Base-by-base conservation (phyloP, 129 eudicot species). In the Artemisia tridentata region DNA sequence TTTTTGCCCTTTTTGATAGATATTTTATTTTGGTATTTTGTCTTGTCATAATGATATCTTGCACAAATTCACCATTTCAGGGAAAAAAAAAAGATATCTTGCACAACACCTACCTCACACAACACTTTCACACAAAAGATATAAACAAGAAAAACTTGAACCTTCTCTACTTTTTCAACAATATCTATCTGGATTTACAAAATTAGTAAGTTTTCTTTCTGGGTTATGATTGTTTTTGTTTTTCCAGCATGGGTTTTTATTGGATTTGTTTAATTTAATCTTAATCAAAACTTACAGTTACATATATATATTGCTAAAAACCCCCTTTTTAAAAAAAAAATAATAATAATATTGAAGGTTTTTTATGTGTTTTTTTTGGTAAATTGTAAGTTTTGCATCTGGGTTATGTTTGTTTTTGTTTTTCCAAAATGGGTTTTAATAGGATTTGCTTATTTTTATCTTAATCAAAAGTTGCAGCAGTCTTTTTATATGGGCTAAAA, bases 51-150 rank as follows among this genome's bases (percentile, higher is more conserved):
- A 59, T 23, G 71, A 66, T 60, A 60, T 69, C 58, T 51, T 58
- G n/a, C n/a, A n/a, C n/a, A n/a, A n/a, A n/a, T n/a, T n/a, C n/a
- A n/a, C n/a, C n/a, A n/a, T n/a, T n/a, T n/a, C n/a, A n/a, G n/a
- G n/a, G n/a, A n/a, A n/a, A n/a, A n/a, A n/a, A n/a, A n/a, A n/a
- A n/a, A n/a, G n/a, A n/a, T n/a, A n/a, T 19, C 67, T 20, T 66
- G 67, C 78, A 38, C 79, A 64, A 72, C 82, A 47, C 82, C 78
- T 67, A 72, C 78, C 82, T 79, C 79, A 72, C 71, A 79, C 27
- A 19, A 66, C 55, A 43, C 7, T 12, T 53, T 20, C 62, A 14
- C 17, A 17, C 48, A 56, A 53, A 21, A 73, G 49, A 68, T 75
- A 67, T 69, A 50, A 69, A 60, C 75, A 77, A 69, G 38, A 77